Evolutionary conservation across 495 filamentous ascomycete genomes (phyloP).

Genomic region (Ramalina peruviana): DNA sequence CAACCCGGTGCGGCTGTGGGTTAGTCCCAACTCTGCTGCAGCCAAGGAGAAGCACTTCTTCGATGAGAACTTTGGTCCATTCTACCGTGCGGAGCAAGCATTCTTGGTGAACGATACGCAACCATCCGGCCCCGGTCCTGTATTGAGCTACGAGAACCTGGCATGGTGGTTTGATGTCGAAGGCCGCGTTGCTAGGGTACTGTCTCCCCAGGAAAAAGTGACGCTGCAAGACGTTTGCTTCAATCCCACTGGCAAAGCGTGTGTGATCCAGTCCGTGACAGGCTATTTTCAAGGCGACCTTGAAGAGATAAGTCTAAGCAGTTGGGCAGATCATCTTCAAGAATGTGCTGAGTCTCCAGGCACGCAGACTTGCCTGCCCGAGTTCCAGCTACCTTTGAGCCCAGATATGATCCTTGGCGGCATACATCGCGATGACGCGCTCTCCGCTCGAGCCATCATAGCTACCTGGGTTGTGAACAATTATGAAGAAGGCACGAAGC

Average conservation of each 20-base stretch:
- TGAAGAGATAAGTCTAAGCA: constrained; percentile 41
- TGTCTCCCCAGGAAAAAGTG: constrained; percentile 45
- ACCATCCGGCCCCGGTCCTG: constrained; percentile 47
- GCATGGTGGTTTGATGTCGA: constrained; percentile 94
- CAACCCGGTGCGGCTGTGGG: constrained; percentile 86
- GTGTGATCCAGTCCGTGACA: constrained; percentile 81
- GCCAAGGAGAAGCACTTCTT: constrained; percentile 91
- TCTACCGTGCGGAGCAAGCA: constrained; percentile 84
- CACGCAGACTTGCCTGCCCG: constrained; percentile 57
- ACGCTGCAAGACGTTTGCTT: constrained; percentile 79
- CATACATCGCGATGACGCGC: constrained; percentile 51
- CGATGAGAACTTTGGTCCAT: constrained; percentile 88
- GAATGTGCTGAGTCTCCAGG: constrained; percentile 66
- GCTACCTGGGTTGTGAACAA: constrained; percentile 97
- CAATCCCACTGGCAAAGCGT: constrained; percentile 78
- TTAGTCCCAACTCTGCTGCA: constrained; percentile 79
- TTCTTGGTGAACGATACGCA: constrained; percentile 84
- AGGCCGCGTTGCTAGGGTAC: constrained; percentile 50
- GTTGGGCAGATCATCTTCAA: constrained; percentile 54
- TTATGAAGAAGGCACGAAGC: constrained; percentile 52
- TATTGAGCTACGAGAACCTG: constrained; percentile 76
- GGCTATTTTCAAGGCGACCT: constrained; percentile 68
- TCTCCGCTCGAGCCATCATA: constrained; percentile 65
- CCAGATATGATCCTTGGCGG: constrained; percentile 80
- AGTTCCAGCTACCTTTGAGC: constrained; percentile 71